Percentiles rank a stretch among this genome's conserved stretches.
Evolutionary conservation across 164 flowering plant species (phyloP).

Genomic region (Aristolochia contorta): DNA sequence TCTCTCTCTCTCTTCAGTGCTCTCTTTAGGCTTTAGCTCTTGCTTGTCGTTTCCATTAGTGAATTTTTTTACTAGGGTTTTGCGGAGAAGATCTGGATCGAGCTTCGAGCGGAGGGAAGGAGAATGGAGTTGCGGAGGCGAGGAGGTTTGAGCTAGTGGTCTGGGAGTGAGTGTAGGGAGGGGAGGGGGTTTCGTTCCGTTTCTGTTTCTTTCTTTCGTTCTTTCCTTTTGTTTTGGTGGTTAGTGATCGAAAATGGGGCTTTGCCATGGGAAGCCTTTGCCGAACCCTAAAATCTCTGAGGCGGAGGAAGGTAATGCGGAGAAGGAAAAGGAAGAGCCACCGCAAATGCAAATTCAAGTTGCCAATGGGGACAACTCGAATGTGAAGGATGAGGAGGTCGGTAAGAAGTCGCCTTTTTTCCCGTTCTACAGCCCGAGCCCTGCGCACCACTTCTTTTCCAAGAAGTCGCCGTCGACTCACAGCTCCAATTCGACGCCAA

Average conservation of each 20-base stretch:
- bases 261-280: slow-evolving; percentile 7
- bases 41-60: background rate
- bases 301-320: too few species aligned
- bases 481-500: slow-evolving; percentile 61
- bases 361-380: background rate
- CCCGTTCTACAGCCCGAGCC: slow-evolving; percentile 55
- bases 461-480: slow-evolving; percentile 51
- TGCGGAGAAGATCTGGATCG: background rate
- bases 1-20: background rate
- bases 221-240: too few species aligned
- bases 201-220: too few species aligned
- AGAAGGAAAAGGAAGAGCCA: too few species aligned
- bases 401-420: slow-evolving; percentile 57
- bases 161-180: too few species aligned
- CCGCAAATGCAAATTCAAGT: background rate
- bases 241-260: slow-evolving; percentile 5
- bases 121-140: background rate
- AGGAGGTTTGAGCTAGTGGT: background rate
- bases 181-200: too few species aligned
- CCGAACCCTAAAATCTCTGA: background rate
- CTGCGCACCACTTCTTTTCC: slow-evolving; percentile 62
- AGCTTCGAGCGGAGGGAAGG: background rate
- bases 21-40: background rate
- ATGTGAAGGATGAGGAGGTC: slow-evolving; percentile 14
- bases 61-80: slow-evolving; percentile 7